Percentiles rank a stretch among this genome's conserved stretches.
Evolutionary conservation across 768 basidiomycete genomes (phyloP).

Genomic region (Pleurotus sapidus): DNA sequence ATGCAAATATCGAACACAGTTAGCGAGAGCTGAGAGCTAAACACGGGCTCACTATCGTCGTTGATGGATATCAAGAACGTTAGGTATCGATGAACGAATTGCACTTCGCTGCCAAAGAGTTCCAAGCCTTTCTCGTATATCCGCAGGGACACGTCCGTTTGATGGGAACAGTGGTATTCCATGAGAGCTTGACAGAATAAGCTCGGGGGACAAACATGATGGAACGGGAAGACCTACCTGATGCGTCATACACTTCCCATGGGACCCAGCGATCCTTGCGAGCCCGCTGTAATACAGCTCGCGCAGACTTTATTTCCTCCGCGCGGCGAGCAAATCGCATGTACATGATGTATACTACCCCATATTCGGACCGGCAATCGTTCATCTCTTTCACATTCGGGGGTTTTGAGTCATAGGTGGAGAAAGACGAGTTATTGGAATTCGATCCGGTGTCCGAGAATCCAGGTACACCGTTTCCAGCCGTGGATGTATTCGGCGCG

Average conservation of each 20-base stretch:
- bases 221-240: conserved; percentile 49
- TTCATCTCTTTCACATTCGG: conserved; percentile 50
- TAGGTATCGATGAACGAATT: conserved; percentile 86
- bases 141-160: conserved; percentile 72
- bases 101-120: conserved; percentile 74
- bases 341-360: conserved; percentile 83
- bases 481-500: conserved; percentile 6
- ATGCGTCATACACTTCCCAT: conserved; percentile 94
- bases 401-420: conserved; percentile 48
- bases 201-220: conserved; percentile 1
- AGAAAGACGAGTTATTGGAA: conserved; percentile 45
- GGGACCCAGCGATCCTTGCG: conserved; percentile 71
- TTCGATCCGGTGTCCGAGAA: conserved; percentile 26
- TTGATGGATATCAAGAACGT: conserved; percentile 93
- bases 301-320: conserved; percentile 79
- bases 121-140: conserved; percentile 96
- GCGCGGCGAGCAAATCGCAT: conserved; percentile 91
- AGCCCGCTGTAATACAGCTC: conserved; percentile 78
- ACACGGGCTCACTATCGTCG: conserved; percentile 77
- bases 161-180: conserved; percentile 91
- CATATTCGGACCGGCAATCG: conserved; percentile 67
- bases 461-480: conserved; percentile 10
- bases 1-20: conserved; percentile 4
- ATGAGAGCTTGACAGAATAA: conserved; percentile 64
- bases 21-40: not conserved